Percentiles rank a stretch among this genome's conserved stretches.
phyloP scores from a whole-genome alignment of 2,329 filamentous ascomycete genomes.

The Calycina marina region DNA sequence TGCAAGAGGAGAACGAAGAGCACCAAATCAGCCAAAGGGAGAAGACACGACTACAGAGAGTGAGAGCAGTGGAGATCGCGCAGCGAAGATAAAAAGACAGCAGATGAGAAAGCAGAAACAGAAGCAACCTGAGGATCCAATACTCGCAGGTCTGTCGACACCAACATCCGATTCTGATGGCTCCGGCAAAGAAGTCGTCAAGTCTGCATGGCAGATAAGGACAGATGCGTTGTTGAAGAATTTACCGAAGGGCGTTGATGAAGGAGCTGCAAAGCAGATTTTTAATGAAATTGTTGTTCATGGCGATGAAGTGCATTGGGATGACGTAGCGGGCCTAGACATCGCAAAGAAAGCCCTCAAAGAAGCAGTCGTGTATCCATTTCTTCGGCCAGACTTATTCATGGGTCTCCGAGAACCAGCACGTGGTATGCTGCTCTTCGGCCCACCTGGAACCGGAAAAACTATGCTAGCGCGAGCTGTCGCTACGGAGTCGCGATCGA shows the following conservation, averaged over 20 bases:
- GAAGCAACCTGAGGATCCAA: conserved; percentile 22
- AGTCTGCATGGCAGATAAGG: conserved; percentile 43
- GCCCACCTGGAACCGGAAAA: conserved; percentile 94
- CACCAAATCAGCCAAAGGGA: conserved; percentile 10
- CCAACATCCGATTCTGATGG: conserved; percentile 33
- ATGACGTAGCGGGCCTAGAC: conserved; percentile 81
- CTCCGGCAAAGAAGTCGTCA: conserved; percentile 27
- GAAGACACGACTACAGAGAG: conserved; percentile 19
- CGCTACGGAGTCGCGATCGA: conserved; percentile 84
- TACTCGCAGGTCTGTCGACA: conserved; percentile 25
- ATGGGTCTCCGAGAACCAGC: conserved; percentile 90
- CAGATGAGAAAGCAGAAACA: conserved; percentile 8
- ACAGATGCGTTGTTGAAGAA: conserved; percentile 57
- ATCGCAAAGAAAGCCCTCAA: conserved; percentile 83
- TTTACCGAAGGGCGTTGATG: conserved; percentile 70
- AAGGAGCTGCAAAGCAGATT: conserved; percentile 73
- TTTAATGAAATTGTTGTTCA: conserved; percentile 91
- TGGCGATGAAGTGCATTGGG: conserved; percentile 90
- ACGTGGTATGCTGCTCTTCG: conserved; percentile 88
- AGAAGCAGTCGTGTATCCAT: conserved; percentile 94
- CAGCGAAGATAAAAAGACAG: conserved; percentile 15
- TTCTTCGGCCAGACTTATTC: conserved; percentile 87
- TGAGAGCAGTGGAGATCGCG: conserved; percentile 15
- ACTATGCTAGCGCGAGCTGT: conserved; percentile 94
- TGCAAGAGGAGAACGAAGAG: conserved; percentile 11